Evolutionary conservation across 2,329 filamentous ascomycete species (phyloP), one percentile per base, ranked within the genome.

Genomic region (Stachybotrys echinatus): DNA sequence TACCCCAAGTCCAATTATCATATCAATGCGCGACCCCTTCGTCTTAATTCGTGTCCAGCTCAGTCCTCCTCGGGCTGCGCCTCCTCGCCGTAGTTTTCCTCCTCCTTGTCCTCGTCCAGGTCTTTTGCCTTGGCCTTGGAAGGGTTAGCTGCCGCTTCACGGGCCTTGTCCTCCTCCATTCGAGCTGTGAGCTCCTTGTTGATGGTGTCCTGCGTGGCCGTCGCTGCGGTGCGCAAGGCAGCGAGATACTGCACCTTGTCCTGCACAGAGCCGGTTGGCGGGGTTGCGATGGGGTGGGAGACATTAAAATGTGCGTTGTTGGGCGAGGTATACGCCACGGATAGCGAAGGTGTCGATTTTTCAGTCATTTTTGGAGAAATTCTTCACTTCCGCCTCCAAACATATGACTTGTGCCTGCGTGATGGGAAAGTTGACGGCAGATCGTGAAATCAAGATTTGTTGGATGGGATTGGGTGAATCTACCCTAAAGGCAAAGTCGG

Each of bases 31-130:
- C n/a, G n/a, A n/a, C n/a, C n/a, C n/a, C n/a, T n/a, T n/a, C n/a
- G n/a, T n/a, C n/a, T n/a, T n/a, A n/a, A n/a, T n/a, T n/a, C n/a
- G 14, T 3, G 14, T 27, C 27, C 42, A 7, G 18, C 27, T 63
- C 58, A 66, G 22, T 68, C 65, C 31, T 80, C 80, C 49, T 88
- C 85, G 40, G 88, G 85, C 46, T 85, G 83, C 12, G 84, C 80
- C 65, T 95, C 90, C 67, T 95, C 91, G 45, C 90, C 91, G 64
- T 96, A 95, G 63, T 91, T 87, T 60, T 88, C 82, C 62, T 90
- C 88, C 62, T 85, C 83, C 62, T 90, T 87, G 62, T 85, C 83
- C 54, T 79, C 77, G 12, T 67, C 74, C 52, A 85, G 81, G 52
- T 82, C 76, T 10, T 74, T 60, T 8, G 52, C 59, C 44, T 52